Base-by-base conservation (phyloP, 495 filamentous ascomycete genomes). In the Massariosphaeria phaeospora region DNA sequence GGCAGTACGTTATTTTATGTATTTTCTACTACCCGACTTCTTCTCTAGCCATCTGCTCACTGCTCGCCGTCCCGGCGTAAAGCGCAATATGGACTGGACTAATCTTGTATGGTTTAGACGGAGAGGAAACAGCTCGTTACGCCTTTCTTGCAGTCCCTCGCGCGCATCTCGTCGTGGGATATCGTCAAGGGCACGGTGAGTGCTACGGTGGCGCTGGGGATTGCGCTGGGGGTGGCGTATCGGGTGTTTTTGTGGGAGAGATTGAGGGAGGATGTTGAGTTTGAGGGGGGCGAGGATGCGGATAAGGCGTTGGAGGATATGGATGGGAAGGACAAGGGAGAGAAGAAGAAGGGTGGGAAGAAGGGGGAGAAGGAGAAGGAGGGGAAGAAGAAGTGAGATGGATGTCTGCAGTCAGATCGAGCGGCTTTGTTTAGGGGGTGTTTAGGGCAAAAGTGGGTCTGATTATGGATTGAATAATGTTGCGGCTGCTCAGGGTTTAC, bases 91-190 rank as follows among this genome's bases (percentile, higher is more conserved):
- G n/a, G n/a, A n/a, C n/a, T n/a, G n/a, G n/a, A n/a, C n/a, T n/a
- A n/a, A n/a, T n/a, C n/a, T n/a, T n/a, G n/a, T n/a, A n/a, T n/a
- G n/a, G n/a, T n/a, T n/a, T n/a, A n/a, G n/a, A 24, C 13, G 13
- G 64, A 67, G 27, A 56, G 59, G 21, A 30, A 56, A 27, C 34
- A 48, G 15, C 23, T 69, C 6, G 62, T 69, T 0, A 69, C 61
- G 13, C 64, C 64, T n/a, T 47, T 52, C n/a, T 39, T 69, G 27
- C 35, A 39, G 29, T 64, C 45, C 51, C 18, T 58, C 3, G 58
- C 57, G 1, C 15, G 21, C 1, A 8, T 47, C 21, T 13, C 17
- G 2, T 7, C 41, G 7, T 30, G 29, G 41, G 24, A n/a, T 1
- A 7, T 40, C 17, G 30, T 59, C 4, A 43, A 18, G 33, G 24